Base-by-base conservation (phyloP, 768 basidiomycete genomes). In the Clitopilus passeckerianus region DNA sequence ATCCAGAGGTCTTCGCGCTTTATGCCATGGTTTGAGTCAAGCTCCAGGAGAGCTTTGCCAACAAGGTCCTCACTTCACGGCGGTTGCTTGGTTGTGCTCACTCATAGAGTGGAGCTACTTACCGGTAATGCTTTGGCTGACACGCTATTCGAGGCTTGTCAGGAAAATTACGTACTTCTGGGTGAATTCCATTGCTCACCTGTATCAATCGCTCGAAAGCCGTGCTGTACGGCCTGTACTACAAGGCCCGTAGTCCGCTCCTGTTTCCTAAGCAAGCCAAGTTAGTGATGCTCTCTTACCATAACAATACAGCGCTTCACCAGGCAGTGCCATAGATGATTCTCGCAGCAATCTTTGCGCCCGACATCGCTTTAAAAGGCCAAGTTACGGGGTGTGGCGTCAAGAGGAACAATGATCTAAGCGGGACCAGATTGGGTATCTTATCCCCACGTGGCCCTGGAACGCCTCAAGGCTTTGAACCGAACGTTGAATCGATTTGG, bases 121-220 rank as follows among this genome's bases (percentile, higher is more conserved):
- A 84, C 87, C 83, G 80, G 64, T 90, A 89, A 66, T 90, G 88
- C 67, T 90, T 89, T 9, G 82, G 85, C 65, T 90, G 88, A 61
- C 86, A 84, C 23, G 87, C 86, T 85, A 50, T 23, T 9, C 16
- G 46, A 50, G 9, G 16, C 10, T 5, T 18, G 37, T 60, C 35
- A 57, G 52, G 16, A 33, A n/a, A 34, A 43, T 59, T 30, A 57
- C 56, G 44, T 33, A 2, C 52, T 27, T 30, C 24, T 10, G 14
- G 5, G 16, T 34, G 54, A 10, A 58, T 20, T n/a, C 24, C 46
- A 41, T 20, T 30, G 33, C 77, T 61, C 70, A 80, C 90, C 91
- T n/a, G 90, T 93, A 65, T 95, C 93, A 27, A 94, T 85, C 4
- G 88, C 91, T 52, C 86, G 75, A 68, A 93, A 94, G 5, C 93